These are phyloP conservation scores for Phragmites australis DNA, from an alignment of 176 grass and related monocot species.

Conservation along the genomic window DNA sequence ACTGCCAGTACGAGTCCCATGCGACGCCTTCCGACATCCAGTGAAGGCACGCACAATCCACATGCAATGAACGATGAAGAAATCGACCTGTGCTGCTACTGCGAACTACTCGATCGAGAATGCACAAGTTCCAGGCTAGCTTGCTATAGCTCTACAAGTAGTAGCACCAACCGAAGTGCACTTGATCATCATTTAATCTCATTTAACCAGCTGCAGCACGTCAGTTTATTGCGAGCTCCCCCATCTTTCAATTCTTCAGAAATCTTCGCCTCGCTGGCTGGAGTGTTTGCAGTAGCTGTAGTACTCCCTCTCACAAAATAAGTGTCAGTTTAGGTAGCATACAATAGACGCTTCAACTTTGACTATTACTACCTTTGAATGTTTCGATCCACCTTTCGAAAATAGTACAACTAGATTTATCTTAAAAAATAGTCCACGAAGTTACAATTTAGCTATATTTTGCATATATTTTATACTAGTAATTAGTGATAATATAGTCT, in stretches of 20 bases:
- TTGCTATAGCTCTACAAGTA: background rate
- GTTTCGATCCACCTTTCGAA: too few species aligned
- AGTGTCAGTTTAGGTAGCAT: too few species aligned
- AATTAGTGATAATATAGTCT: too few species aligned
- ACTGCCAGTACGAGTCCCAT: background rate
- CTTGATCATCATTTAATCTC: background rate
- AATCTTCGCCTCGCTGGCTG: background rate
- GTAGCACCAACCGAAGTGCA: background rate
- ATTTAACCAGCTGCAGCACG: background rate
- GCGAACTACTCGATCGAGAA: background rate
- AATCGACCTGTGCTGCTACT: background rate
- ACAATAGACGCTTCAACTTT: too few species aligned
- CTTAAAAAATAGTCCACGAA: too few species aligned
- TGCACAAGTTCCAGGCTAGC: slow-evolving; percentile 15
- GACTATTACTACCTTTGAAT: too few species aligned
- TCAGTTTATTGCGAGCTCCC: background rate
- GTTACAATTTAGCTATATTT: too few species aligned
- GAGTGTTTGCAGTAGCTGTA: too few species aligned
- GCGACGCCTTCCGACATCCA: background rate
- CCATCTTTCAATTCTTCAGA: background rate
- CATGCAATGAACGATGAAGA: slow-evolving; percentile 10
- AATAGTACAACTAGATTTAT: too few species aligned
- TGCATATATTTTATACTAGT: too few species aligned
- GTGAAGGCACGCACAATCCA: background rate
- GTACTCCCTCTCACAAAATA: too few species aligned